Percentiles rank a stretch among this genome's conserved stretches.
Conservation (phyloP, 1,139 yeast species). For the Debaryomycetaceae sp. region DNA sequence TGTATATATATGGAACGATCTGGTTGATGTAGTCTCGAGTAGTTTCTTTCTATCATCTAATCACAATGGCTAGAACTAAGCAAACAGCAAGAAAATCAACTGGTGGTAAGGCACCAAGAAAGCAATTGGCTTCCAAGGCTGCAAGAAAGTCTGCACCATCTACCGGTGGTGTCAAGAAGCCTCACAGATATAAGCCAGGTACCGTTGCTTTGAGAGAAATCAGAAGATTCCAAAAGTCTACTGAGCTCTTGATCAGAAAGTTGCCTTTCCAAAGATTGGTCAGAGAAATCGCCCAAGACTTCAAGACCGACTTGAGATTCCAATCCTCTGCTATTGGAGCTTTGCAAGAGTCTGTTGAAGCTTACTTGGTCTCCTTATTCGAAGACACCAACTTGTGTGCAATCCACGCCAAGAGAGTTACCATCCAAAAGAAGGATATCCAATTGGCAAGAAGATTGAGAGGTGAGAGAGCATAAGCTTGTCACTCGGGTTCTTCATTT, state of each 20-base stretch:
- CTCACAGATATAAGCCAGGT: conserved; percentile 99
- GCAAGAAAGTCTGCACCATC: conserved; percentile 98
- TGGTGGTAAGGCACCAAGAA: conserved; percentile 99
- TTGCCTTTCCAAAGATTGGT: conserved; percentile 98
- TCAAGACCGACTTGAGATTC: conserved; percentile 97
- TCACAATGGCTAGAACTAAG: conserved; percentile 93
- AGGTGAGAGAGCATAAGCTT: conserved; percentile 80
- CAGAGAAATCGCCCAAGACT: conserved; percentile 96
- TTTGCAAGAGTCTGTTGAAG: conserved; percentile 97
- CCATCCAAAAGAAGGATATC: conserved; percentile 98
- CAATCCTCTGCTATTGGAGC: conserved; percentile 99
- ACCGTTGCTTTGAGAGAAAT: conserved; percentile 99
- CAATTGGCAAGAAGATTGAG: conserved; percentile 99
- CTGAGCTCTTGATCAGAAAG: conserved; percentile 95
- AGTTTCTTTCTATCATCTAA: conserved; percentile 1
- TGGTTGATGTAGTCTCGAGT: background rate
- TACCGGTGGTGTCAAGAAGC: conserved; percentile 99
- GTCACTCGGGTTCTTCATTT: conserved; percentile 1
- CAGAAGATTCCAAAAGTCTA: conserved; percentile 98
- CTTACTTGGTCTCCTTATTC: conserved; percentile 83
- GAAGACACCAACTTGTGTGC: conserved; percentile 99
- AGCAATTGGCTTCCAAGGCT: conserved; percentile 98
- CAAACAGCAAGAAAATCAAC: conserved; percentile 99
- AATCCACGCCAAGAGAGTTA: conserved; percentile 98
- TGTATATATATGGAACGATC: background rate